Evolutionary conservation across 2,329 filamentous ascomycete species (phyloP).

Genomic region (Aureobasidium sp.): DNA sequence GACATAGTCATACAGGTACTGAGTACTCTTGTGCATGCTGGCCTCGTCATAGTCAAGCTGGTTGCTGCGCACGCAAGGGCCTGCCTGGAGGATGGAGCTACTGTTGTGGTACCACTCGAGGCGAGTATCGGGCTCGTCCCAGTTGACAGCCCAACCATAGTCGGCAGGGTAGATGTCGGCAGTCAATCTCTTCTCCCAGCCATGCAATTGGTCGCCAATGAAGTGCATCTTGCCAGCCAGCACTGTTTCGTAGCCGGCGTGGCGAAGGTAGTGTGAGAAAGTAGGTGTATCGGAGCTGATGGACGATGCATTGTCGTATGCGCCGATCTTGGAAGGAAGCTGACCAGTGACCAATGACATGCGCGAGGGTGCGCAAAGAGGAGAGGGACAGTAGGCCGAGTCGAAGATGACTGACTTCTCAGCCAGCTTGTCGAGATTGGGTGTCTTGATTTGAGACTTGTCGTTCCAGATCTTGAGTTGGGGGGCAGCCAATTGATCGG

Average conservation of each 20-base stretch:
- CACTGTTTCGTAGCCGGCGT: conserved; percentile 79
- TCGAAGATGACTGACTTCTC: conserved; percentile 81
- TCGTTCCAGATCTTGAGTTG: conserved; percentile 88
- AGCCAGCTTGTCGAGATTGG: conserved; percentile 78
- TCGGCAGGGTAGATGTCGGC: conserved; percentile 93
- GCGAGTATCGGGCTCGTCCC: conserved; percentile 78
- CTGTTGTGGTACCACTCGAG: conserved; percentile 97
- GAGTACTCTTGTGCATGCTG: conserved; percentile 83
- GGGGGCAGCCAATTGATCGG: conserved; percentile 86
- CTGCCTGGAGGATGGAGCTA: conserved; percentile 85
- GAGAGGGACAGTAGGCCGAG: conserved; percentile 89
- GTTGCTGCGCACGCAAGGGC: conserved; percentile 82
- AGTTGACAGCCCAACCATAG: conserved; percentile 91
- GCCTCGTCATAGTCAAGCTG: conserved; percentile 95
- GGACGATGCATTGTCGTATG: conserved; percentile 85
- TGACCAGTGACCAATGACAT: conserved; percentile 94
- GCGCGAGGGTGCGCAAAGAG: conserved; percentile 83
- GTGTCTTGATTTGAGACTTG: conserved; percentile 83
- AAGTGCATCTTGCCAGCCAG: conserved; percentile 98
- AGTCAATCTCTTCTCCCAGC: conserved; percentile 88
- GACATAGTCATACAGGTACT: conserved; percentile 86
- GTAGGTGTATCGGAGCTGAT: conserved; percentile 80
- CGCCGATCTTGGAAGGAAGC: conserved; percentile 82
- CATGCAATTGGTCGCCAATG: conserved; percentile 87
- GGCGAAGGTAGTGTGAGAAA: conserved; percentile 84